Evolutionary conservation across 176 grass and related monocot species (phyloP).

Genomic region (Cymbopogon citratus): DNA sequence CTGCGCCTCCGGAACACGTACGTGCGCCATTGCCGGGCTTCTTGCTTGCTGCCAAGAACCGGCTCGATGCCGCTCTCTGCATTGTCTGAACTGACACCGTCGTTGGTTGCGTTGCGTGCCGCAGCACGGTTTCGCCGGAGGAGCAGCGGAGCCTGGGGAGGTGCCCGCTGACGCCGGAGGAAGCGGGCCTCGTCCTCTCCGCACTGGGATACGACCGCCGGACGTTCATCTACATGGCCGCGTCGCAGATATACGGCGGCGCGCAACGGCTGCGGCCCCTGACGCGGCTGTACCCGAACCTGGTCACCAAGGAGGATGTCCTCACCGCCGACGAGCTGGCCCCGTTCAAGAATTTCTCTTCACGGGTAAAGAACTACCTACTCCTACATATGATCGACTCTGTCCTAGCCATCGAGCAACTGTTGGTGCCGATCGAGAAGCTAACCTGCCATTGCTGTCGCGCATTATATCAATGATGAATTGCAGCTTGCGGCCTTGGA

Average conservation of each 20-base stretch:
- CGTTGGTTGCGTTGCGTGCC: background rate
- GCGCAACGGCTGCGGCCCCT: conserved; percentile 59
- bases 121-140: conserved; percentile 65
- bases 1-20: conserved; percentile 57
- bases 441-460: background rate
- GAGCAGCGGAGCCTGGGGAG: conserved; percentile 68
- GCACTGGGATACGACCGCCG: conserved; percentile 62
- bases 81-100: background rate
- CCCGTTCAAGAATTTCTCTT: conserved; percentile 73
- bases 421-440: background rate
- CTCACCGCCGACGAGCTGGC: conserved; percentile 72
- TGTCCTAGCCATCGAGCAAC: too few relatives aligned
- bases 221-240: conserved; percentile 88
- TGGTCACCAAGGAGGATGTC: conserved; percentile 84
- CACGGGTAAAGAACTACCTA: conserved; percentile 37
- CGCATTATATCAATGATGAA: background rate
- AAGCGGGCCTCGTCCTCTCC: conserved; percentile 68
- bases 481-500: conserved; percentile 66
- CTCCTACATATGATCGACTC: background rate
- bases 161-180: conserved; percentile 90
- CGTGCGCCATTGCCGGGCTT: background rate
- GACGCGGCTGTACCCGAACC: conserved; percentile 74
- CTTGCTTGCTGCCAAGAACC: background rate
- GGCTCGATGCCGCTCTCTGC: background rate
- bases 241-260: conserved; percentile 84